phyloP scores from a whole-genome alignment of 2,329 filamentous ascomycete genomes.

The Penicillium nordicum region DNA sequence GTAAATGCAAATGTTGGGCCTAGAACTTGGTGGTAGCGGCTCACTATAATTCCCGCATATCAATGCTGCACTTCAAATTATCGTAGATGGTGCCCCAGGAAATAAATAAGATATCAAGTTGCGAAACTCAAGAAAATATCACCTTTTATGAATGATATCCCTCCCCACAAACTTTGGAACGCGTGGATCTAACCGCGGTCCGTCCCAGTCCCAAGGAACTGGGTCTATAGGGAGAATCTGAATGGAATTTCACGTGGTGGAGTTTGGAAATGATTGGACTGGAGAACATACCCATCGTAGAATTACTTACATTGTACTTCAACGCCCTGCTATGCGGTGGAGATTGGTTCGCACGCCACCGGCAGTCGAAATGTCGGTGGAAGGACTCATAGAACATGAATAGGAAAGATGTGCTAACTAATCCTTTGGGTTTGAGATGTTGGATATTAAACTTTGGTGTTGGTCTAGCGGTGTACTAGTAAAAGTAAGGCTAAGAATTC shows the following conservation, averaged over 20 bases:
- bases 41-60: not conserved
- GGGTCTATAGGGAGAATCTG: not conserved
- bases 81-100: not conserved
- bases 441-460: not conserved
- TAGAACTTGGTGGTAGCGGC: not conserved
- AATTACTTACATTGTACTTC: not conserved
- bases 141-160: not conserved
- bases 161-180: not conserved
- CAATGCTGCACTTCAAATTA: not conserved
- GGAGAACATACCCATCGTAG: not conserved
- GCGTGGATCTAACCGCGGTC: conserved; percentile 26
- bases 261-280: not conserved
- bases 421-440: not conserved
- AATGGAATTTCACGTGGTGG: conserved; percentile 1
- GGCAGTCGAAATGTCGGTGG: not conserved
- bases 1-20: not conserved
- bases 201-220: conserved; percentile 20
- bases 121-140: not conserved
- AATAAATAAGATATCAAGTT: not conserved
- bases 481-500: not conserved
- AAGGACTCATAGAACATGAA: not conserved
- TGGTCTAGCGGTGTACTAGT: conserved; percentile 1
- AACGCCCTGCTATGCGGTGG: not conserved
- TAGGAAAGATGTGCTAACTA: not conserved
- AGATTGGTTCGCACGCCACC: not conserved